Conservation (phyloP, 2,329 filamentous ascomycete genomes). For the Nemania serpens region DNA sequence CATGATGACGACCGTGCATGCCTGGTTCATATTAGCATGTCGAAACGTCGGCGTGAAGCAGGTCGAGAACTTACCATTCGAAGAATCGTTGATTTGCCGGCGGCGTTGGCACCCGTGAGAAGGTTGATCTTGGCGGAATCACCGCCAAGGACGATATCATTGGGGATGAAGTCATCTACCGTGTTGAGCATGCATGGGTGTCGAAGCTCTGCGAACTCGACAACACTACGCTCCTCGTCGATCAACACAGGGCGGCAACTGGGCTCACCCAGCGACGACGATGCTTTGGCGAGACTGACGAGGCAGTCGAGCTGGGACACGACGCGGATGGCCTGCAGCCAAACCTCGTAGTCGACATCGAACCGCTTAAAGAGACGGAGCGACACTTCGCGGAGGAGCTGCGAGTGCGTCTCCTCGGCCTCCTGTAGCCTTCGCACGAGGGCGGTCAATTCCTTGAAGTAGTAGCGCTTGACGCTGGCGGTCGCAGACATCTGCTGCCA, state of each 20-base stretch:
- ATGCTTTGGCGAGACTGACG: constrained; percentile 89
- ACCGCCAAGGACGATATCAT: constrained; percentile 87
- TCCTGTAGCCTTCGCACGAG: constrained; percentile 90
- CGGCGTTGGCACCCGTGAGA: constrained; percentile 93
- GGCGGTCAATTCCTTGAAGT: constrained; percentile 80
- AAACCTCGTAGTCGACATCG: constrained; percentile 81
- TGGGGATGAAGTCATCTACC: constrained; percentile 94
- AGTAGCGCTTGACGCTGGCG: constrained; percentile 87
- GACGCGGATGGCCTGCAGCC: constrained; percentile 89
- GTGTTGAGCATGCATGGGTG: constrained; percentile 93
- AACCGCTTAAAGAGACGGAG: constrained; percentile 85
- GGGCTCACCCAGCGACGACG: constrained; percentile 79
- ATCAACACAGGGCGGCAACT: constrained; percentile 89
- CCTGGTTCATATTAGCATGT: constrained; percentile 52
- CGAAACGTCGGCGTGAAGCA: background rate
- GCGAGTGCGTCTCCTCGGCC: constrained; percentile 89
- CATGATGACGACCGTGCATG: constrained; percentile 95
- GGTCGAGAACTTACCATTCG: constrained; percentile 73
- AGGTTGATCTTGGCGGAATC: constrained; percentile 81
- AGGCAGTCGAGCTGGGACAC: constrained; percentile 93
- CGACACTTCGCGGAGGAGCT: constrained; percentile 86
- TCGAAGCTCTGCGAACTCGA: constrained; percentile 91
- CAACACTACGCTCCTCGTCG: constrained; percentile 78
- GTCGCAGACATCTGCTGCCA: constrained; percentile 99
- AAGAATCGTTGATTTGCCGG: constrained; percentile 94